Conservation (phyloP, 176 grass and related monocot genomes). For the Raddia distichophylla region DNA sequence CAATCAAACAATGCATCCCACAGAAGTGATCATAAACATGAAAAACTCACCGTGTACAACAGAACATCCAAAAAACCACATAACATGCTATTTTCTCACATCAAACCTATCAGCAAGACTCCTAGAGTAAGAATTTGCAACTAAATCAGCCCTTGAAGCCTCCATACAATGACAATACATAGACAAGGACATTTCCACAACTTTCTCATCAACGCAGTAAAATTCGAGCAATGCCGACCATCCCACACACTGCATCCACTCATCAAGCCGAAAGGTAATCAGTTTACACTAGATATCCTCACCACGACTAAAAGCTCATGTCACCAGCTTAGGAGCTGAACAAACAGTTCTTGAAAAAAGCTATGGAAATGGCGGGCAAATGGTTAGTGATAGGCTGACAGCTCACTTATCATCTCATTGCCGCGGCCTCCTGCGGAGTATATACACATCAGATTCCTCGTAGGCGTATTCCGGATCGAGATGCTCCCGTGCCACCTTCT, state of each 20-base stretch:
- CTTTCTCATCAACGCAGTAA: background rate
- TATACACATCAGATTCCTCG: conserved; percentile 80
- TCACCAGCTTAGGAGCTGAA: background rate
- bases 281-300: background rate
- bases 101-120: background rate
- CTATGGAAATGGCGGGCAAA: background rate
- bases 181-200: background rate
- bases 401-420: conserved; percentile 27
- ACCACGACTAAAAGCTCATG: background rate
- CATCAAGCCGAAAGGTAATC: background rate
- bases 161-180: background rate
- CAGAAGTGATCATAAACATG: conserved; percentile 1
- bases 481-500: conserved; percentile 77
- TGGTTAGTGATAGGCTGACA: background rate
- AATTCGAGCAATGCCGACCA: background rate
- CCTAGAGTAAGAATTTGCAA: background rate
- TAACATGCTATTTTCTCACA: background rate
- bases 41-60: conserved; percentile 6
- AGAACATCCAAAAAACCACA: background rate
- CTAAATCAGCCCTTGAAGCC: background rate
- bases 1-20: background rate
- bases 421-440: conserved; percentile 62
- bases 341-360: conserved; percentile 29
- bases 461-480: conserved; percentile 79
- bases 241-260: background rate